phyloP scores from a whole-genome alignment of 805 yeast genomes.

The Suhomyces faveliae region DNA sequence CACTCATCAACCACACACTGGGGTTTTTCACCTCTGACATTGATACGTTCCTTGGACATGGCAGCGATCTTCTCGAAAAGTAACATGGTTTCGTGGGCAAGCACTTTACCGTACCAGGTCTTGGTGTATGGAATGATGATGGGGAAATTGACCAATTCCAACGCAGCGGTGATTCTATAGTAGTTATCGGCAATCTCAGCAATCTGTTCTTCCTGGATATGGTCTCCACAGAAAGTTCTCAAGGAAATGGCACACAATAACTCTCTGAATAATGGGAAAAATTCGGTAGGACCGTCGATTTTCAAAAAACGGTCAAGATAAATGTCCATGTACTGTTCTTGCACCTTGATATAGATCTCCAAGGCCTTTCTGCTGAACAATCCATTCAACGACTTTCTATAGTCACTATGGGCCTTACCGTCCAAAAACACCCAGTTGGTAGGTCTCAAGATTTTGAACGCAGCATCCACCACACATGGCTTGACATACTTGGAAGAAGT shows the following conservation, averaged over 20 bases:
- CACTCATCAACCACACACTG: conserved; percentile 94
- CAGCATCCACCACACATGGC: conserved; percentile 98
- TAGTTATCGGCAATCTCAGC: conserved; percentile 88
- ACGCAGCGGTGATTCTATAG: conserved; percentile 88
- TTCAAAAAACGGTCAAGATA: conserved; percentile 71
- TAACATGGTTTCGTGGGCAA: conserved; percentile 92
- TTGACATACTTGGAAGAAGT: conserved; percentile 84
- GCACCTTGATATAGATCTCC: conserved; percentile 77
- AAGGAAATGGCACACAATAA: conserved; percentile 91
- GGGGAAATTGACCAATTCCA: conserved; percentile 97
- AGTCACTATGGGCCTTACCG: conserved; percentile 93
- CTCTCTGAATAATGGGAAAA: conserved; percentile 94
- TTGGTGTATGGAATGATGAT: conserved; percentile 93
- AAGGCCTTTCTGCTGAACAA: conserved; percentile 83
- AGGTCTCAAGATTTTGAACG: conserved; percentile 89
- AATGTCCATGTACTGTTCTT: conserved; percentile 79
- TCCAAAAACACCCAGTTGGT: conserved; percentile 97
- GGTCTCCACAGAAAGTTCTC: conserved; percentile 93
- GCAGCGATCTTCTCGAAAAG: conserved; percentile 87
- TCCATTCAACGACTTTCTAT: conserved; percentile 86
- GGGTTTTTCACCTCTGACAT: conserved; percentile 69
- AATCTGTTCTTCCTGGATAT: conserved; percentile 89
- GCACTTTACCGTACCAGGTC: conserved; percentile 95
- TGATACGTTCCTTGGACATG: conserved; percentile 76
- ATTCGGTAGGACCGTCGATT: conserved; percentile 64